Conservation (phyloP, 768 basidiomycete genomes). For the Rhizopogon salebrosus region DNA sequence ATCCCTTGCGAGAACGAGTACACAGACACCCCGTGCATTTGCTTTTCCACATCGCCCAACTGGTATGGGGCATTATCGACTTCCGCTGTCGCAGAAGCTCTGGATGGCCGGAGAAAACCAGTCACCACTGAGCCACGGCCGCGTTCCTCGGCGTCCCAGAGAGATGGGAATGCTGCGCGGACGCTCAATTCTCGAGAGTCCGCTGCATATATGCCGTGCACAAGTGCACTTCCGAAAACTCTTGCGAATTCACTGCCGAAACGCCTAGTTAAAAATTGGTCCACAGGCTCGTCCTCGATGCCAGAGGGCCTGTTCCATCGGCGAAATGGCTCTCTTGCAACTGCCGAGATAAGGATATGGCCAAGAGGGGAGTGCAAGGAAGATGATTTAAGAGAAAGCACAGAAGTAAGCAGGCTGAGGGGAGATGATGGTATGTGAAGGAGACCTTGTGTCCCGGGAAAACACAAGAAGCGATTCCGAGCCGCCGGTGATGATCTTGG, state of each 20-base stretch:
- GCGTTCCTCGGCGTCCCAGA: slow-evolving; percentile 66
- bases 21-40: slow-evolving; percentile 61
- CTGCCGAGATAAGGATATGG: slow-evolving; percentile 44
- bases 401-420: slow-evolving; percentile 31
- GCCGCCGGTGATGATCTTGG: slow-evolving; percentile 68
- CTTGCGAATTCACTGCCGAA: slow-evolving; percentile 72
- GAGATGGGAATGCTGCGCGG: slow-evolving; percentile 66
- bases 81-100: slow-evolving; percentile 1
- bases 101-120: slow-evolving; percentile 40
- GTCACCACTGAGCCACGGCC: slow-evolving; percentile 67
- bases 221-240: slow-evolving; percentile 71
- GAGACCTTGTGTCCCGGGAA: slow-evolving; percentile 50
- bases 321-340: slow-evolving; percentile 57
- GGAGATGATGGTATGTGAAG: slow-evolving; percentile 41
- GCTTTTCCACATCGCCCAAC: slow-evolving; percentile 40
- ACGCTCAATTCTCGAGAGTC: slow-evolving; percentile 74
- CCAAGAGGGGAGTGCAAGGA: slow-evolving; percentile 34
- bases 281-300: slow-evolving; percentile 70
- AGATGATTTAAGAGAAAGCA: slow-evolving; percentile 21
- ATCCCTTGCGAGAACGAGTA: slow-evolving; percentile 82
- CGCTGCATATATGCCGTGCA: slow-evolving; percentile 92
- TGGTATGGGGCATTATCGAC: slow-evolving; percentile 32
- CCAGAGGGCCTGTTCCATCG: slow-evolving; percentile 34
- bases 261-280: slow-evolving; percentile 68
- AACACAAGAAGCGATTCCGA: slow-evolving; percentile 66